Conservation (phyloP, 306 rosid genomes). For the Bauhinia variegata region DNA sequence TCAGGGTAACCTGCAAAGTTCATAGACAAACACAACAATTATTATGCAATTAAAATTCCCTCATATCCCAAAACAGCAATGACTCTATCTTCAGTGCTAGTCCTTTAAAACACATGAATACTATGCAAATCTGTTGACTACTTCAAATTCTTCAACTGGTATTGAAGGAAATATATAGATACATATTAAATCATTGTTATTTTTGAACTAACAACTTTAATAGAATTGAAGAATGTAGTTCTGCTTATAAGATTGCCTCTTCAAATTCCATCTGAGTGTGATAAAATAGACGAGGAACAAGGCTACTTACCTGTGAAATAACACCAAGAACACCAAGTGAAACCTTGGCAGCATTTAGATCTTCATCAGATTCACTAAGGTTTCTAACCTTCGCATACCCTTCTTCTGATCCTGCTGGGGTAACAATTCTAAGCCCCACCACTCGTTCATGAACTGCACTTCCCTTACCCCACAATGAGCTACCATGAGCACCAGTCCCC, state of each 20-base stretch:
- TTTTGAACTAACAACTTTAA: too few species aligned
- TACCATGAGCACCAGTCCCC: slow-evolving; percentile 62
- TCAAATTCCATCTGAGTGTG: too few species aligned
- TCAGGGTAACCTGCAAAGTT: slow-evolving; percentile 49
- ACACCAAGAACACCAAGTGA: slow-evolving; percentile 64
- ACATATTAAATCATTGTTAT: too few species aligned
- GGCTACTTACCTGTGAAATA: slow-evolving; percentile 48
- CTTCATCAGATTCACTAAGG: slow-evolving; percentile 37
- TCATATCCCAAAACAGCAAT: too few species aligned
- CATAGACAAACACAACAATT: not conserved
- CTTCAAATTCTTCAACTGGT: too few species aligned
- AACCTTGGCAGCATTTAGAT: slow-evolving; percentile 54
- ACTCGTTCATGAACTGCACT: slow-evolving; percentile 58
- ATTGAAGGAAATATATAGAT: too few species aligned
- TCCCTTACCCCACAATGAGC: slow-evolving; percentile 60
- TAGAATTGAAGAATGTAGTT: too few species aligned
- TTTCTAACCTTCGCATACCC: slow-evolving; percentile 47
- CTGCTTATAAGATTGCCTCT: too few species aligned
- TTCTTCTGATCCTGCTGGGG: slow-evolving; percentile 39
- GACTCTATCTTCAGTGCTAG: too few species aligned
- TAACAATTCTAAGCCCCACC: slow-evolving; percentile 39
- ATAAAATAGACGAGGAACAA: not conserved
- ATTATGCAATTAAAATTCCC: too few species aligned
- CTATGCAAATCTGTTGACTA: too few species aligned
- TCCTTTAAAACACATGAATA: too few species aligned